Base-by-base conservation (phyloP, 345 rosid species). In the Linum lewisii region DNA sequence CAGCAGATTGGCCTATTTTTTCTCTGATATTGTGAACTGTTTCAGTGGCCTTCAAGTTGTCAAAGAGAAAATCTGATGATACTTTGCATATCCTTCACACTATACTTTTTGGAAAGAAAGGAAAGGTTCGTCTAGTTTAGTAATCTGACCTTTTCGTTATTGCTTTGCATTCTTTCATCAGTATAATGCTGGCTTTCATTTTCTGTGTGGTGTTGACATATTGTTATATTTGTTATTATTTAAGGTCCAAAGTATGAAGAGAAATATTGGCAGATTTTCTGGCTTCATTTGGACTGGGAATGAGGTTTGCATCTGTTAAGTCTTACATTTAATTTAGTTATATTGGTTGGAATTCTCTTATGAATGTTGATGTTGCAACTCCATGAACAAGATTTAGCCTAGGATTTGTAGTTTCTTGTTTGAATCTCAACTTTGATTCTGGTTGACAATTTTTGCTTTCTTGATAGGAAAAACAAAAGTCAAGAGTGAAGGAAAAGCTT, bases 41-140 rank as follows among this genome's bases (percentile, higher is more conserved):
- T 84, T 79, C 92, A 93, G 99, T 89, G 84, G 95, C 97, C 68
- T 84, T 85, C 83, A 87, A 89, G 80, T 69, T 93, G 69, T 89
- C 99, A 54, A 89, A 88, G 95, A 85, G 90, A 77, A 93, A 89
- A 76, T 66, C 94, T 65, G 97, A 93, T 49, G 97, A 87, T 63
- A 85, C 81, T 71, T 85, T 93, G 63, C 85, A 80, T 58, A 53
- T 80, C 63, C 84, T 93, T 57, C 99, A 93, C 57, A 63, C 74
- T 21, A 73, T 93, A 67, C 90, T 93, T 45, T 93, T 77, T 64
- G 99, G 97, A 72, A 93, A 93, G 87, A 93, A 89, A 79, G 99
- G 83, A 60, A 93, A 93, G 97, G 99, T 93, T 65, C 63, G 47
- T 11, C 47, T 42, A 16, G 18, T 42, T 42, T 42, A 42, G 18